phyloP scores from a whole-genome alignment of 2,329 filamentous ascomycete genomes.

The Fusarium miscanthi region DNA sequence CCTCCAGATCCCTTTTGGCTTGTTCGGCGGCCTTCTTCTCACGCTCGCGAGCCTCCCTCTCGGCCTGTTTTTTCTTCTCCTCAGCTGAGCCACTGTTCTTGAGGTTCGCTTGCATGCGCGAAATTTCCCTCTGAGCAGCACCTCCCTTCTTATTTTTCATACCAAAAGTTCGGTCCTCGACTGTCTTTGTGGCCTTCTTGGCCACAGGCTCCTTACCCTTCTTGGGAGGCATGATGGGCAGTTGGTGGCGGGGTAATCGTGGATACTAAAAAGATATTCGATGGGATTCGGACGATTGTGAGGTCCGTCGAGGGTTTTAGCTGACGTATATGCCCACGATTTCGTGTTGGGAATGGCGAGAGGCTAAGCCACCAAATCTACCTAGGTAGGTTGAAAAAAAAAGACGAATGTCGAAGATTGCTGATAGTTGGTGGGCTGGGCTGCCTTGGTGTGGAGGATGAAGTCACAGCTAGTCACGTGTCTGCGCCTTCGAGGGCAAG shows the following conservation, averaged over 20 bases:
- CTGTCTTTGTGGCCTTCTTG: slow-evolving; percentile 73
- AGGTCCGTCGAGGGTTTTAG: neutral
- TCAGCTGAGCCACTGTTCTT: slow-evolving; percentile 83
- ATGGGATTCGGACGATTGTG: slow-evolving; percentile 1
- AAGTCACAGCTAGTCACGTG: slow-evolving; percentile 47
- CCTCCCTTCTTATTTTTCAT: slow-evolving; percentile 99
- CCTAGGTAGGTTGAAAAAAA: slow-evolving; percentile 20
- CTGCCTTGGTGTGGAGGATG: slow-evolving; percentile 44
- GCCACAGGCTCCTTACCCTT: slow-evolving; percentile 64
- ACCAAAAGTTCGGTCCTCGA: slow-evolving; percentile 97
- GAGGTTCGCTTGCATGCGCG: slow-evolving; percentile 80
- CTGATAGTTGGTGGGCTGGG: slow-evolving; percentile 47
- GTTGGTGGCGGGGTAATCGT: slow-evolving; percentile 46
- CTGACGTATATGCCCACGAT: slow-evolving; percentile 6
- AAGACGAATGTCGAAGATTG: slow-evolving; percentile 40
- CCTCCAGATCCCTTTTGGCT: slow-evolving; percentile 81
- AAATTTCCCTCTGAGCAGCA: slow-evolving; percentile 89
- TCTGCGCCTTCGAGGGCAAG: slow-evolving; percentile 9
- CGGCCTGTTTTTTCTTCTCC: slow-evolving; percentile 81
- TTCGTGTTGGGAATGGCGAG: slow-evolving; percentile 24
- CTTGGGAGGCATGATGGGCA: slow-evolving; percentile 78
- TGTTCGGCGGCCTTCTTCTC: slow-evolving; percentile 93
- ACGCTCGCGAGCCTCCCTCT: slow-evolving; percentile 75
- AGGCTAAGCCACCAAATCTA: slow-evolving; percentile 28
- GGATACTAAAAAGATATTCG: slow-evolving; percentile 23